Percentiles rank a stretch among this genome's conserved stretches.
Evolutionary conservation across 2,329 filamentous ascomycete genomes (phyloP).

Genomic region (Aspergillus fumigatus): DNA sequence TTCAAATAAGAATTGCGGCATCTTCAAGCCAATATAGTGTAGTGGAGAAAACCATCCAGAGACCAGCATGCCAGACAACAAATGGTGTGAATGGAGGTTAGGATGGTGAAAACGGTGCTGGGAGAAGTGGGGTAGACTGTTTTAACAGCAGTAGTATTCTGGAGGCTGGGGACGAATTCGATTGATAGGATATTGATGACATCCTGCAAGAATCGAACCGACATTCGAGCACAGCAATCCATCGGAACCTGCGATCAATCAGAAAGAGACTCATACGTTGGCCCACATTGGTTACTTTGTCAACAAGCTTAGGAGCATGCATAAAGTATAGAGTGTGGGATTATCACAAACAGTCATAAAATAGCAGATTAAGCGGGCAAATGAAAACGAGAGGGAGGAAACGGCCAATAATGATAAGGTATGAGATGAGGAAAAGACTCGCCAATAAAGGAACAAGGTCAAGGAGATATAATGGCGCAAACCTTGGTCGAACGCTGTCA

Average conservation of each 20-base stretch:
- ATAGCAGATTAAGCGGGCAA: background rate
- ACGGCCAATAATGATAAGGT: background rate
- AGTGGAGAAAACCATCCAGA: conserved; percentile 11
- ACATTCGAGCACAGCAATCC: background rate
- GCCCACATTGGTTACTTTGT: background rate
- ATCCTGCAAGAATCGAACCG: background rate
- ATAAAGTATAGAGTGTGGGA: background rate
- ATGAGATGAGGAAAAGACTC: background rate
- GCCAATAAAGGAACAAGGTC: background rate
- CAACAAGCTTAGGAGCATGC: background rate
- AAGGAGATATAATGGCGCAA: background rate
- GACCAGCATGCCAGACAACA: background rate
- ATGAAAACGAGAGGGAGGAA: background rate
- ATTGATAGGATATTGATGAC: background rate
- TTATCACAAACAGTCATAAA: background rate
- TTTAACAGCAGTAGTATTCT: conserved; percentile 18
- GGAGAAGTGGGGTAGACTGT: conserved; percentile 15
- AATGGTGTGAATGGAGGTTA: conserved; percentile 9
- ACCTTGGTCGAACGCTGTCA: background rate
- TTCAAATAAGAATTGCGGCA: conserved; percentile 20
- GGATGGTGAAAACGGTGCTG: conserved; percentile 13
- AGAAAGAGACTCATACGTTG: background rate
- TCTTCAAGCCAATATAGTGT: conserved; percentile 13
- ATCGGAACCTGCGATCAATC: background rate
- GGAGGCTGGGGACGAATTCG: conserved; percentile 16